Conservation (phyloP, 345 rosid species). For the Eucalyptus virginea region DNA sequence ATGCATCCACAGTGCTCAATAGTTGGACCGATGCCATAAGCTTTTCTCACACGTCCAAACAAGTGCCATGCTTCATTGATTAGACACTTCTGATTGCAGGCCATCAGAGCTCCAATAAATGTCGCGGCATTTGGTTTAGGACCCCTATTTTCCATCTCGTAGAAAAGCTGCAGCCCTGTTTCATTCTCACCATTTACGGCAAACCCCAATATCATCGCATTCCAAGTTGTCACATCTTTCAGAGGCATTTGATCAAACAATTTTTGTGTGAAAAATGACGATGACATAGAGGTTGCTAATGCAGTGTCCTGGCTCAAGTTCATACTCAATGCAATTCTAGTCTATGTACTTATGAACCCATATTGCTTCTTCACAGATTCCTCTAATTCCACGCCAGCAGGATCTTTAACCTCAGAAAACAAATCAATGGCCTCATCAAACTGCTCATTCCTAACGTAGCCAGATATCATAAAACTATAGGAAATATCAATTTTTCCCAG, state of each 20-base stretch:
- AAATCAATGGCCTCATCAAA: no score
- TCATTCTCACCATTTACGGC: conserved; percentile 7
- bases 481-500: no score
- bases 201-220: conserved; percentile 1
- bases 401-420: no score
- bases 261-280: conserved; percentile 1
- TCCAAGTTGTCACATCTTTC: conserved; percentile 19
- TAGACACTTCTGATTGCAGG: conserved; percentile 7
- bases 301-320: conserved; percentile 9
- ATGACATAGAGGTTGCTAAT: conserved; percentile 6
- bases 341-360: background rate
- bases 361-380: no score
- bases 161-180: conserved; percentile 1
- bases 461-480: no score
- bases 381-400: no score
- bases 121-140: conserved; percentile 3
- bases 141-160: conserved; percentile 11
- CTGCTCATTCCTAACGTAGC: no score
- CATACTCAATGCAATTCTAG: background rate
- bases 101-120: conserved; percentile 11
- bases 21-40: background rate
- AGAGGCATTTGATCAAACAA: conserved; percentile 1
- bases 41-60: conserved; percentile 13
- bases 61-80: conserved; percentile 12
- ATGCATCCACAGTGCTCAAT: conserved; percentile 24